Percentiles rank a stretch among this genome's conserved stretches.
These are phyloP conservation scores for Nadsonia commutata DNA, from an alignment of 1,139 yeast genomes.

Conservation along the genomic window DNA sequence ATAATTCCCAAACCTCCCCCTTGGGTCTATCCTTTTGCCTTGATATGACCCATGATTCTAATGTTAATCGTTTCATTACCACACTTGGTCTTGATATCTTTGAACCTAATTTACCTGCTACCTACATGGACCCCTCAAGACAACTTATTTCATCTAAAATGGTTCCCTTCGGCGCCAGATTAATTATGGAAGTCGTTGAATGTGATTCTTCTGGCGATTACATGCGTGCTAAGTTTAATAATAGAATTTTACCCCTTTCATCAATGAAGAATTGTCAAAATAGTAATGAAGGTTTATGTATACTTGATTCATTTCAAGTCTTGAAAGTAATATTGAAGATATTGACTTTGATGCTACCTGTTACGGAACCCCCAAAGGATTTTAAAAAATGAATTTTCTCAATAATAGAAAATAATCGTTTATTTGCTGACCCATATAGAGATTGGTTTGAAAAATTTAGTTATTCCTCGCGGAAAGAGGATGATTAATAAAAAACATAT, in stretches of 20 bases:
- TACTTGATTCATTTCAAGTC: constrained; percentile 21
- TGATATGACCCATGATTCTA: constrained; percentile 31
- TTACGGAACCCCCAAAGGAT: no score
- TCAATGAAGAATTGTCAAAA: constrained; percentile 24
- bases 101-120: constrained; percentile 23
- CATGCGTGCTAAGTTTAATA: constrained; percentile 26
- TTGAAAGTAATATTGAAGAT: constrained; percentile 18
- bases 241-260: constrained; percentile 26
- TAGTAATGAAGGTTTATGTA: constrained; percentile 24
- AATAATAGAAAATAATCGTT: no score
- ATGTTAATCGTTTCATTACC: constrained; percentile 25
- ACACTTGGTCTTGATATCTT: constrained; percentile 26
- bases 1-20: constrained; percentile 22
- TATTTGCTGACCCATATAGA: no score
- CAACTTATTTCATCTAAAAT: constrained; percentile 27
- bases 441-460: no score
- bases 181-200: constrained; percentile 25
- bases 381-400: no score
- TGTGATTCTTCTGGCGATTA: constrained; percentile 16
- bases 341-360: constrained; percentile 25
- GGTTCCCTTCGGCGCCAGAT: constrained; percentile 30
- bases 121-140: constrained; percentile 25
- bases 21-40: constrained; percentile 27
- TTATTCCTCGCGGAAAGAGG: no score
- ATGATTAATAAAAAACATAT: no score